Conservation (phyloP, 2,329 filamentous ascomycete genomes). For the Beauveria pseudobassiana region DNA sequence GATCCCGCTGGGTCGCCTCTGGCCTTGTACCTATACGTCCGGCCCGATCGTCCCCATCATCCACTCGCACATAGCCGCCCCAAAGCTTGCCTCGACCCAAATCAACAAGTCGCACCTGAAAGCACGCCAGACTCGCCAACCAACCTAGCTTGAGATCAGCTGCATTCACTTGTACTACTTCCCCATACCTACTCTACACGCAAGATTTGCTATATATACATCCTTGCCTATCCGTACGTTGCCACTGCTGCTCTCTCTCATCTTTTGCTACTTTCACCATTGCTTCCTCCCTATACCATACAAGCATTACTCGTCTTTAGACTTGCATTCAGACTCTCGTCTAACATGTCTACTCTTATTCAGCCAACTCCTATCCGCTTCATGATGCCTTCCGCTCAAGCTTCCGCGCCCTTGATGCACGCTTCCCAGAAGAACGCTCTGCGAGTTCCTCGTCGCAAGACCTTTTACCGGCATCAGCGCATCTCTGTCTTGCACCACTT, state of each 20-base stretch:
- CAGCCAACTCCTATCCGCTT: slow-evolving; percentile 5
- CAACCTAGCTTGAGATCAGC: background rate
- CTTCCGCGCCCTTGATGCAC: slow-evolving; percentile 35
- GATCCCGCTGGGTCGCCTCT: background rate
- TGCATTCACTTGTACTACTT: background rate
- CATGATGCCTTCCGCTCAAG: slow-evolving; percentile 27
- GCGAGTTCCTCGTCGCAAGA: slow-evolving; percentile 39
- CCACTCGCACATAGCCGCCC: background rate
- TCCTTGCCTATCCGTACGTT: background rate
- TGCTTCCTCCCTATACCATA: background rate
- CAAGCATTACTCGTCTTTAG: background rate
- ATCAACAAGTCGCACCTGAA: background rate
- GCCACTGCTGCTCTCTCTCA: background rate
- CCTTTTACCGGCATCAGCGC: slow-evolving; percentile 45
- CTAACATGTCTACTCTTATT: slow-evolving; percentile 8
- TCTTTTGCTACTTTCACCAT: background rate
- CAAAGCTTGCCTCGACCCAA: slow-evolving; percentile 8
- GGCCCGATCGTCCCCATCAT: slow-evolving; percentile 7
- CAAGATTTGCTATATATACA: background rate
- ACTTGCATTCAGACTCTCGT: background rate
- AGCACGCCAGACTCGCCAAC: background rate
- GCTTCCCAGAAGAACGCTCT: slow-evolving; percentile 38
- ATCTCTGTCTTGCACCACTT: slow-evolving; percentile 37
- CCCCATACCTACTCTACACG: background rate
- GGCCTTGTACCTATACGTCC: background rate